Evolutionary conservation across 2,329 filamentous ascomycete species (phyloP).

Genomic region (Albophoma yamanashiensis): DNA sequence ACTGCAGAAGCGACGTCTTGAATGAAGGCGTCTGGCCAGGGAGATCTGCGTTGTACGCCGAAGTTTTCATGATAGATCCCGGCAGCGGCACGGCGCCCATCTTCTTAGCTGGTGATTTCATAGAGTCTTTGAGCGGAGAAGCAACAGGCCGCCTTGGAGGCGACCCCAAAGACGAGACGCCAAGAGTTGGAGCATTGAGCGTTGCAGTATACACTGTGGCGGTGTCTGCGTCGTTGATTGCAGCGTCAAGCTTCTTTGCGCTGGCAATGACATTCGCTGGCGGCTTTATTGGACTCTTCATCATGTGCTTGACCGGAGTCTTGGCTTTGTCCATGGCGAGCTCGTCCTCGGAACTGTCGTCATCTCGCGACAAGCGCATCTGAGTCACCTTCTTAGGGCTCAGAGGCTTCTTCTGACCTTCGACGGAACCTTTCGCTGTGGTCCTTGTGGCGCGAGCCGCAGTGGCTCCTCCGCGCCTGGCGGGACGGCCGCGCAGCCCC

Average conservation of each 20-base stretch:
- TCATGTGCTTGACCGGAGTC: slow-evolving; percentile 39
- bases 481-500: slow-evolving; percentile 29
- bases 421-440: slow-evolving; percentile 14
- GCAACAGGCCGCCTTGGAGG: slow-evolving; percentile 44
- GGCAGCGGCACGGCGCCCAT: slow-evolving; percentile 19
- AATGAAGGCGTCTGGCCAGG: slow-evolving; percentile 17
- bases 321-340: slow-evolving; percentile 38
- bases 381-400: slow-evolving; percentile 57
- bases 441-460: slow-evolving; percentile 21
- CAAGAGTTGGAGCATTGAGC: not conserved
- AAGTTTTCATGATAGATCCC: slow-evolving; percentile 20
- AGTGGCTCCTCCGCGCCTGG: slow-evolving; percentile 27
- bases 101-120: slow-evolving; percentile 45
- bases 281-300: slow-evolving; percentile 45
- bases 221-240: slow-evolving; percentile 2
- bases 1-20: slow-evolving; percentile 32
- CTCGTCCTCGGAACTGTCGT: slow-evolving; percentile 46
- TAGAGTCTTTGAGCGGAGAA: slow-evolving; percentile 42
- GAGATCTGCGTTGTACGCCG: slow-evolving; percentile 4
- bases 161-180: slow-evolving; percentile 28
- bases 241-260: slow-evolving; percentile 4
- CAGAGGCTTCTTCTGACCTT: slow-evolving; percentile 35
- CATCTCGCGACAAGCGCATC: slow-evolving; percentile 34
- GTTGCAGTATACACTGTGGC: slow-evolving; percentile 15
- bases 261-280: slow-evolving; percentile 10